Base-by-base conservation (phyloP, 768 basidiomycete species). In the Kwoniella shandongensis region DNA sequence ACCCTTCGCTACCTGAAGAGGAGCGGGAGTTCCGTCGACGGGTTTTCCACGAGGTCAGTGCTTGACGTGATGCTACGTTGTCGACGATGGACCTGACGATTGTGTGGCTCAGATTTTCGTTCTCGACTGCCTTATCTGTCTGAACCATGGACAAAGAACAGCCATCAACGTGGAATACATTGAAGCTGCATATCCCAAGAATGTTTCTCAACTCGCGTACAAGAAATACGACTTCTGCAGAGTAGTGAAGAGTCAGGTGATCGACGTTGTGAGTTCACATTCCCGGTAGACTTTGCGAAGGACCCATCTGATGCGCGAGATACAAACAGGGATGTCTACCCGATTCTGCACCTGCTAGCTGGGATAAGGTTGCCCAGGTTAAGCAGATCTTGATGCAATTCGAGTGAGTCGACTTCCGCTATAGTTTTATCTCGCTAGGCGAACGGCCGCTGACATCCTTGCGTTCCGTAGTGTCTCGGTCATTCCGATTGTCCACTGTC, bases 81-180 rank as follows among this genome's bases (percentile, higher is more conserved):
- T n/a, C n/a, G 45, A 2, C 15, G 27, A 2, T 47, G 29, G 29
- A 13, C 27, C 20, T 45, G 18, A 40, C n/a, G 3, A 40, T 46
- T 27, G 15, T 48, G 7, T 27, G 39, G 18, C 29, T 1, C 35
- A 49, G 57, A 54, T 60, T 13, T 71, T 64, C 44, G 58, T 59
- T 1, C 44, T 73, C 8, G 71, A 73, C 40, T 70, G 69, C 36
- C 54, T 73, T 22, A 60, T 73, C 23, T 65, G 63, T 36, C 56
- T 73, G 51, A 73, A 69, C 40, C 68, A 70, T 44, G 71, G 71
- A 20, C 68, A 73, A 44, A 36, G 68, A 17, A 68, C 63, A 15
- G 71, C 62, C 1, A 59, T 70, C 17, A 54, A 46, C 13, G 44
- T 66, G 6, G 66, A 70, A n/a, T 64, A 51, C 42, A 57, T 73